These are phyloP conservation scores for Mortierella sp. DNA, from an alignment of 371 early-diverging fungal species.

Conservation along the genomic window DNA sequence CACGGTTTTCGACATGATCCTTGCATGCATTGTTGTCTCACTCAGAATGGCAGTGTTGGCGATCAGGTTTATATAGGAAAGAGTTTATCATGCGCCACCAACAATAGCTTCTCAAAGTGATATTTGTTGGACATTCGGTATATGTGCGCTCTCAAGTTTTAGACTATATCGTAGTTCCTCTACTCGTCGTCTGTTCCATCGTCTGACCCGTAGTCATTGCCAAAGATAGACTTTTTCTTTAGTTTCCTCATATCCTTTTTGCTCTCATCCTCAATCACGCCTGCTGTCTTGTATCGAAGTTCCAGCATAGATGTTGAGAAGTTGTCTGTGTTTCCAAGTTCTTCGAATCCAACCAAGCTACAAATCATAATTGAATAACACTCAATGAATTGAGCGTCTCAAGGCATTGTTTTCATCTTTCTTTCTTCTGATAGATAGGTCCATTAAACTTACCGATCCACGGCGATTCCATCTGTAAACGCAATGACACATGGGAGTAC, in stretches of 20 bases:
- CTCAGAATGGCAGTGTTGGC: not conserved
- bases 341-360: conserved; percentile 96
- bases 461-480: conserved; percentile 80
- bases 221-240: conserved; percentile 51
- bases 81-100: not conserved
- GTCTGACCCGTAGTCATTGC: conserved; percentile 47
- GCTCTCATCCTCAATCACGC: conserved; percentile 51
- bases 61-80: not conserved
- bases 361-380: conserved; percentile 5
- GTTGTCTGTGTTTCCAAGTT: conserved; percentile 88
- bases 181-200: conserved; percentile 51
- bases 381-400: not conserved
- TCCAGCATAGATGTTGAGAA: conserved; percentile 88
- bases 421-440: not conserved
- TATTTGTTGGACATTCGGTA: not conserved
- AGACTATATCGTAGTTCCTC: not conserved
- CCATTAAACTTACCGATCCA: conserved; percentile 69
- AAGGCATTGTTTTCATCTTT: conserved; percentile 27
- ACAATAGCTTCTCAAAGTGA: not conserved
- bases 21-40: not conserved
- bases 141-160: not conserved
- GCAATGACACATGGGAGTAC: conserved; percentile 93
- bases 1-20: not conserved
- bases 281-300: conserved; percentile 68
- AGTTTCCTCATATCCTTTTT: conserved; percentile 36